Evolutionary conservation across 2,329 filamentous ascomycete species (phyloP).

Genomic region (Ilyonectria destructans): DNA sequence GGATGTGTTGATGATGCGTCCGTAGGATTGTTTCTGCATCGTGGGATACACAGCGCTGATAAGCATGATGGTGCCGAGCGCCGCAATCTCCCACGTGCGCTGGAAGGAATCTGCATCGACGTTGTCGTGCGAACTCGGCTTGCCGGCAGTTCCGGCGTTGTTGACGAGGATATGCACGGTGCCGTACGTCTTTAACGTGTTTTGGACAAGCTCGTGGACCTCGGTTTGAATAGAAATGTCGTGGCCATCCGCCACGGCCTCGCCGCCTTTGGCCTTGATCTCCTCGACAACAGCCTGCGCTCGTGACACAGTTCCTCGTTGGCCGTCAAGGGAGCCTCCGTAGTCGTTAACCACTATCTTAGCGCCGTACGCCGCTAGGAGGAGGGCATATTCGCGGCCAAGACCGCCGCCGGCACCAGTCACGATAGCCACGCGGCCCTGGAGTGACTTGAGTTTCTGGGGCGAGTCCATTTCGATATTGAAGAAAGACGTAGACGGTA

Average conservation of each 20-base stretch:
- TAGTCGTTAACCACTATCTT: constrained; percentile 40
- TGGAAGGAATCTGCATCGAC: constrained; percentile 31
- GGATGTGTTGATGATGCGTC: constrained; percentile 25
- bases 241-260: constrained; percentile 37
- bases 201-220: constrained; percentile 26
- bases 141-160: constrained; percentile 32
- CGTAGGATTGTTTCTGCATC: constrained; percentile 36
- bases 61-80: constrained; percentile 30
- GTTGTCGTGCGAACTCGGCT: constrained; percentile 26
- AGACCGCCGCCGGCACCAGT: constrained; percentile 44
- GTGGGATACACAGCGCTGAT: constrained; percentile 38
- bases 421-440: constrained; percentile 17
- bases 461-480: constrained; percentile 3
- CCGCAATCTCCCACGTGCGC: constrained; percentile 34
- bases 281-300: constrained; percentile 38
- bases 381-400: constrained; percentile 43
- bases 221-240: constrained; percentile 34
- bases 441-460: constrained; percentile 13
- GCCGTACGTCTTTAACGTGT: constrained; percentile 8
- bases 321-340: constrained; percentile 24
- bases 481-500: not conserved
- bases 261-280: constrained; percentile 35
- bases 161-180: constrained; percentile 31
- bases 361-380: constrained; percentile 38
- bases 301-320: constrained; percentile 28